A percentile compares a stretch with the other conserved stretches of the same genome.
Evolutionary conservation across 768 basidiomycete genomes (phyloP).

Genomic region (Lactifluus pinguis): DNA sequence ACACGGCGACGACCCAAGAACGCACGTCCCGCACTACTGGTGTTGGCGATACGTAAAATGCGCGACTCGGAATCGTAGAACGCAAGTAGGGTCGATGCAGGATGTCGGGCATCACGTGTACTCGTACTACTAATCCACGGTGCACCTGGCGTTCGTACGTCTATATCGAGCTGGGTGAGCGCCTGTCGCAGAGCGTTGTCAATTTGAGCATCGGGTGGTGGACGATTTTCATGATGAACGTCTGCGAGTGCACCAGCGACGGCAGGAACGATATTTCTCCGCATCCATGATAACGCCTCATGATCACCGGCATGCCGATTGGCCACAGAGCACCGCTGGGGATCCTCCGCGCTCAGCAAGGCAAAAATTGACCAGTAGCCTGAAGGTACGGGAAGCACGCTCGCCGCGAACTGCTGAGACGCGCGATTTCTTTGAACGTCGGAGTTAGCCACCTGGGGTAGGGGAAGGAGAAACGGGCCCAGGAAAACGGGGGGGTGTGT

Average conservation of each 20-base stretch:
- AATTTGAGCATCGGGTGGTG: neutral
- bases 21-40: neutral
- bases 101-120: neutral
- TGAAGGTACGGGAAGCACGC: slow-evolving; percentile 7
- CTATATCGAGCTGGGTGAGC: neutral
- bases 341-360: neutral
- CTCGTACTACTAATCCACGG: too few species aligned
- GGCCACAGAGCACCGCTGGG: too few species aligned
- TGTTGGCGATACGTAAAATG: neutral
- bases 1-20: slow-evolving; percentile 6
- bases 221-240: neutral
- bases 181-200: slow-evolving; percentile 1
- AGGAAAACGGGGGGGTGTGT: too few species aligned
- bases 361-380: slow-evolving; percentile 11
- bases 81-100: neutral
- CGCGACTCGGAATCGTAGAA: slow-evolving; percentile 8
- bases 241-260: slow-evolving; percentile 2
- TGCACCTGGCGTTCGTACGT: neutral
- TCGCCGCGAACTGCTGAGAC: neutral
- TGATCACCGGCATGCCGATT: neutral
- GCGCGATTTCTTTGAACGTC: neutral
- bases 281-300: neutral
- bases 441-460: neutral
- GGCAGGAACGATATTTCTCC: neutral
- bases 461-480: too few species aligned